Percentiles rank a stretch among this genome's conserved stretches.
Conservation (phyloP, 1,139 yeast species). For the Lodderomyces beijingensis region DNA sequence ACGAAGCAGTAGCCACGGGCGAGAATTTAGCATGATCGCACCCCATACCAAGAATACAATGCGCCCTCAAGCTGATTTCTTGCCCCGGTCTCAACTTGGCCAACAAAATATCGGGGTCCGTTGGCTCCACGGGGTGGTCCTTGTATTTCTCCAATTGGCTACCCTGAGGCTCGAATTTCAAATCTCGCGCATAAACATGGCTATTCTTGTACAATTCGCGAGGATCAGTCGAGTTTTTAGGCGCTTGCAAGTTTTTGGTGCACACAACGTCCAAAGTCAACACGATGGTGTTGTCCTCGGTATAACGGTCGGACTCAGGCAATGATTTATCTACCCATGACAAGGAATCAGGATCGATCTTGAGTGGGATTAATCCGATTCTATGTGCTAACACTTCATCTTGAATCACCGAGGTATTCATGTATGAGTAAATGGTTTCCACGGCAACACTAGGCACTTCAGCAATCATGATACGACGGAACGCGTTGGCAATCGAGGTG, state of each 20-base stretch:
- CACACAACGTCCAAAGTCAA: constrained; percentile 78
- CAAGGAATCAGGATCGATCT: constrained; percentile 84
- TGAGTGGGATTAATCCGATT: constrained; percentile 86
- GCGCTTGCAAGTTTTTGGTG: constrained; percentile 80
- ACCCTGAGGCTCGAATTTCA: constrained; percentile 90
- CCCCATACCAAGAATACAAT: constrained; percentile 89
- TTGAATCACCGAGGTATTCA: constrained; percentile 93
- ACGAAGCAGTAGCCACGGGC: constrained; percentile 97
- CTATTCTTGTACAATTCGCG: constrained; percentile 78
- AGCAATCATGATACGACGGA: constrained; percentile 93
- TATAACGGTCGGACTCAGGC: constrained; percentile 66
- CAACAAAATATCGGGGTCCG: constrained; percentile 82
- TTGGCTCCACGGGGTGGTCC: constrained; percentile 66
- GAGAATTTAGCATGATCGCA: constrained; percentile 96
- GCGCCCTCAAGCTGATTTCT: constrained; percentile 85
- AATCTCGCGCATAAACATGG: constrained; percentile 81
- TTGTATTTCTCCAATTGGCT: constrained; percentile 69
- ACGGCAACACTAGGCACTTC: constrained; percentile 97
- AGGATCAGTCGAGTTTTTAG: constrained; percentile 76
- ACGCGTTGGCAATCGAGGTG: constrained; percentile 92
- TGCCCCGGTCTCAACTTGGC: constrained; percentile 97
- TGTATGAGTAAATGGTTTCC: constrained; percentile 83
- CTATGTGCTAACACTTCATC: constrained; percentile 96
- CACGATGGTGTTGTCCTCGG: constrained; percentile 86
- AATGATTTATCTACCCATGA: constrained; percentile 68